Base-by-base conservation (phyloP, 371 early-diverging fungal species). In the Mucor lusitanicus region DNA sequence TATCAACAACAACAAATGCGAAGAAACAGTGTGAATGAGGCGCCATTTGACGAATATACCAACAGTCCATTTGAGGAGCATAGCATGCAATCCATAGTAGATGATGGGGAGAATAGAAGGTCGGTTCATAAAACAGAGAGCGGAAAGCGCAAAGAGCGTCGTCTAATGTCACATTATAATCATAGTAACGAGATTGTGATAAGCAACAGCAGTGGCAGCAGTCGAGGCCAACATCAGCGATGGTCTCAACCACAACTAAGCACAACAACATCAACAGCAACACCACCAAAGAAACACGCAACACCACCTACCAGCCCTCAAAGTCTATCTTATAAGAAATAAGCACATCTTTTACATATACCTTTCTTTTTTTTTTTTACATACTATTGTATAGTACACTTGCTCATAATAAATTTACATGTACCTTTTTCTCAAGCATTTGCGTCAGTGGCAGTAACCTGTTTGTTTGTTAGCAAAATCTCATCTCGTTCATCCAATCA, bases 61-160 rank as follows among this genome's bases (percentile, higher is more conserved):
- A 25, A 54, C 9, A 50, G 50, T 13, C 54, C 30, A 37, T 59
- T 48, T 17, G 59, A 37, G 23, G 61, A 61, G 6, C 21, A 67
- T 3, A n/a, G n/a, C 25, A 48, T 59, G 19, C 44, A 28, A 15
- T 54, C 40, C 17, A 40, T 60, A 60, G 60, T 60, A 48, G 32
- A 33, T 61, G 35, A 54, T 33, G 61, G 33, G 39, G 67, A 66
- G 60, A 44, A 44, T 35, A 62, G 68, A 63, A 67, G 71, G 67
- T 71, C 67, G 40, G 69, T 73, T 63, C 61, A 72, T 28, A 76
- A 71, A 68, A 77, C 80, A 27, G 76, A 77, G 56, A 77, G 76
- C 63, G 77, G 78, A n/a, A 73, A 71, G 55, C 67, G 80, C 55
- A 80, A 77, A 77, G 72, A 53, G 19, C 61, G 59, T 42, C 63